Conservation (phyloP, 169 alveolate species). For the Eimeria praecox region DNA sequence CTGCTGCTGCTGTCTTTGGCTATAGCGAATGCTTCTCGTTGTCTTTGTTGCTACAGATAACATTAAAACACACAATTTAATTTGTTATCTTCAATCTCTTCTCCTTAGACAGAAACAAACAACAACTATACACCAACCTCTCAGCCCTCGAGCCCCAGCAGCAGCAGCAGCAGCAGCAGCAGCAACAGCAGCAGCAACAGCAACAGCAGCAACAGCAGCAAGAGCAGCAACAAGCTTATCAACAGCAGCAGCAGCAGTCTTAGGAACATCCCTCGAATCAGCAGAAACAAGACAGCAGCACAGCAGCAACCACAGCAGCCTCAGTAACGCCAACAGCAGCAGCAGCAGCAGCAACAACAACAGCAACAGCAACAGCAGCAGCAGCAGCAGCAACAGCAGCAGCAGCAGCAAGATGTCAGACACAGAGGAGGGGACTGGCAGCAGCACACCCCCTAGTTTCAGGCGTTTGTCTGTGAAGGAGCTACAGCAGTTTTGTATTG, state of each 20-base stretch:
- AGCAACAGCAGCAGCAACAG: no score
- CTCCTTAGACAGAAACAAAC: no score
- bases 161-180: no score
- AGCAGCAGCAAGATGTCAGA: slow-evolving; percentile 36
- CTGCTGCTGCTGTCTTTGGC: no score
- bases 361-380: background rate
- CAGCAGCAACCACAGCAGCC: no score
- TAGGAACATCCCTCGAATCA: background rate
- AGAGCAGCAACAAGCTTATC: background rate
- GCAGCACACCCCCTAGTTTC: background rate
- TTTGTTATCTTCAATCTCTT: no score
- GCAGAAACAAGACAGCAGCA: background rate
- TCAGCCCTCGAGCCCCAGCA: no score
- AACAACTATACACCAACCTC: no score
- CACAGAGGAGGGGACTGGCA: slow-evolving; percentile 29
- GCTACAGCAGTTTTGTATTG: slow-evolving; percentile 28
- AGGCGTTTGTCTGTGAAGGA: background rate
- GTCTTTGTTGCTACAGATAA: no score
- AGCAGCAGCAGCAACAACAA: no score
- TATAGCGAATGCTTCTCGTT: no score
- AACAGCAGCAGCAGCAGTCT: background rate
- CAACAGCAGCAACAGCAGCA: slow-evolving; percentile 24
- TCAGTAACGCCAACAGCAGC: background rate
- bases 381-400: slow-evolving; percentile 11
- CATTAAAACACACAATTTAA: no score